Evolutionary conservation across 1,139 yeast species (phyloP).

Genomic region (Eremothecium gossypii): DNA sequence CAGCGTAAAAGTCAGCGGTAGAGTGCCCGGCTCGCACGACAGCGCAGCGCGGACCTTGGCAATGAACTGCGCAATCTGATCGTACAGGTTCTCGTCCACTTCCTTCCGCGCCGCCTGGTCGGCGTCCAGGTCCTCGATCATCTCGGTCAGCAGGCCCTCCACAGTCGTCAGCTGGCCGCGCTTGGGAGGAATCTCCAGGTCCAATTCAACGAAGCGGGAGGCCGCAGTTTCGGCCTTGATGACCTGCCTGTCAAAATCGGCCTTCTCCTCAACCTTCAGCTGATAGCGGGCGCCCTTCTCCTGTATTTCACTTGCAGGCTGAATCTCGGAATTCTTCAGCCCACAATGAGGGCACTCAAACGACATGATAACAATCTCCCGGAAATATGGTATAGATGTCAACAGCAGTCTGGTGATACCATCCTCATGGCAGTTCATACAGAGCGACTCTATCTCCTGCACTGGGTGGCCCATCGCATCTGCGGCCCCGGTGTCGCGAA

Average conservation of each 20-base stretch:
- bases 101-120: constrained; percentile 77
- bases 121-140: constrained; percentile 67
- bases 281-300: constrained; percentile 77
- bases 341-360: constrained; percentile 95
- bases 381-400: constrained; percentile 84
- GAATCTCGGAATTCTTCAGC: constrained; percentile 83
- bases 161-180: constrained; percentile 88
- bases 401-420: constrained; percentile 78
- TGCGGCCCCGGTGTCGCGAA: constrained; percentile 49
- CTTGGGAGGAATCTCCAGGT: constrained; percentile 91
- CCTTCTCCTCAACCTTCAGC: constrained; percentile 57
- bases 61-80: constrained; percentile 65
- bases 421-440: constrained; percentile 88
- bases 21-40: constrained; percentile 52
- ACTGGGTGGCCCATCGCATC: constrained; percentile 92
- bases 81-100: constrained; percentile 64
- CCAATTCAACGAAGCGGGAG: constrained; percentile 76
- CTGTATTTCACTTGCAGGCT: constrained; percentile 84
- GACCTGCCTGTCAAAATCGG: constrained; percentile 81
- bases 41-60: constrained; percentile 48
- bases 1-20: constrained; percentile 71
- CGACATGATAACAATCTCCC: constrained; percentile 90
- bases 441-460: constrained; percentile 86
- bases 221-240: constrained; percentile 84
- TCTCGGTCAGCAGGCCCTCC: constrained; percentile 79